Evolutionary conservation across 352 stramenopile species (phyloP), one percentile per base, ranked within the genome.

Genomic region (Elongisporangium undulatum): DNA sequence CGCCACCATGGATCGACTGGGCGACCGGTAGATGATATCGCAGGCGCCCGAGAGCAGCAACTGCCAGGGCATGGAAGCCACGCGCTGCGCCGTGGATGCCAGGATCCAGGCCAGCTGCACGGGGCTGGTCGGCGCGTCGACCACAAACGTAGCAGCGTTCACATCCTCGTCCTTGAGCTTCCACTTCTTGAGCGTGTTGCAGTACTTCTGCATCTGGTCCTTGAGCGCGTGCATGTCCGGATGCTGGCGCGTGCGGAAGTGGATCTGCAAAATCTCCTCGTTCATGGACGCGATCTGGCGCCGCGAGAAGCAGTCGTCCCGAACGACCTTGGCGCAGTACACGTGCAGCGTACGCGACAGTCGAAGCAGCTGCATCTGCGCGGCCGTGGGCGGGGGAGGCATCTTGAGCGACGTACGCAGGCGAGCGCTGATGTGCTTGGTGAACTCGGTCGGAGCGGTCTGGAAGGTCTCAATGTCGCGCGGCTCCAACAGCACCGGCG

Each of bases 231-330:
- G 75, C 77, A 90, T 89, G 19, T 79, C 79, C 2, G 81, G 81
- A 64, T 90, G 81, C 50, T 85, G 87, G 15, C 67, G 72, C 29
- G 79, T 90, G 49, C 81, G 81, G 55, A 89, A 89, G 56, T 89
- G 77, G 61, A 89, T 90, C 63, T 90, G 81, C 59, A 90, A 63
- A 39, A 89, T 87, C 51, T 90, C 81, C 60, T 90, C 81, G 64
- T 90, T 90, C 78, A 90, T 89, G 4, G 77, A 90, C 24, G 81
- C 81, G 39, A 85, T 85, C 63, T 90, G 81, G 53, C 81, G 69
- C 38, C 77, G 65, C 17, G 81, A 89, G 48, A 90, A 90, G 61
- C 78, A 89, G 59, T 89, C 78, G 64, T 90, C 79, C 16, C 71
- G 70, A 38, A 82, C 70, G 4, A 87, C 73, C 51, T 85, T 85